These are phyloP conservation scores for Pythium diclinum DNA, from an alignment of 352 stramenopile genomes.

Conservation along the genomic window DNA sequence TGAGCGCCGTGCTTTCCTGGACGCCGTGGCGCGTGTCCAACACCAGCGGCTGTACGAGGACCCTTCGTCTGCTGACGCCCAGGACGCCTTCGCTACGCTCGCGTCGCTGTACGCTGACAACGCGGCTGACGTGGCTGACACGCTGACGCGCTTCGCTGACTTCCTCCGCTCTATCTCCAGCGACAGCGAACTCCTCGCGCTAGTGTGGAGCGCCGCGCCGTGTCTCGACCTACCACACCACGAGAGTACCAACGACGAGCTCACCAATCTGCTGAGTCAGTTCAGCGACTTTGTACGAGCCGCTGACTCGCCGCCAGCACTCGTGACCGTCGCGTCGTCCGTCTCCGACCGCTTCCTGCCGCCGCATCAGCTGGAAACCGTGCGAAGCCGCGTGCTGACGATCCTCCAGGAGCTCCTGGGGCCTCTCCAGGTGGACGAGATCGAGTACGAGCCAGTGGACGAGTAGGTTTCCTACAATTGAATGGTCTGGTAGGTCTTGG, in stretches of 20 bases:
- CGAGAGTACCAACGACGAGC: conserved; percentile 51
- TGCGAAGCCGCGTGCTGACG: conserved; percentile 43
- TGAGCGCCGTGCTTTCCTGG: conserved; percentile 34
- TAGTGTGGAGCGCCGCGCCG: conserved; percentile 49
- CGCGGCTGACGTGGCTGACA: background rate
- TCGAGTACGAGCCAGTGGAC: conserved; percentile 48
- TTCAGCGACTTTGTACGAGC: conserved; percentile 36
- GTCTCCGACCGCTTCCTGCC: conserved; percentile 71
- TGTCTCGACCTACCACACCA: conserved; percentile 73
- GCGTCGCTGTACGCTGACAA: conserved; percentile 32
- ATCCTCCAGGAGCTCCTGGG: conserved; percentile 45
- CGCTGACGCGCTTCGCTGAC: background rate
- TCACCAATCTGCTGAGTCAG: conserved; percentile 38
- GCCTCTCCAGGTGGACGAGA: conserved; percentile 31
- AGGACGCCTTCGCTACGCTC: conserved; percentile 18
- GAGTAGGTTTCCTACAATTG: conserved; percentile 25
- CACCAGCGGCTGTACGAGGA: conserved; percentile 16
- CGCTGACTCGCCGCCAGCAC: conserved; percentile 33
- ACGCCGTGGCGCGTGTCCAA: conserved; percentile 37
- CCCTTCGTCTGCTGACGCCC: background rate
- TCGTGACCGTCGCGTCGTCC: conserved; percentile 86
- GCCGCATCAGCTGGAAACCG: conserved; percentile 47
- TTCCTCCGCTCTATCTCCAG: background rate
- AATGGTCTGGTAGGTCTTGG: conserved; percentile 49
- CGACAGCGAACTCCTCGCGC: conserved; percentile 24